Conservation (phyloP, 2,329 filamentous ascomycete species). For the Cladophialophora psammophila region DNA sequence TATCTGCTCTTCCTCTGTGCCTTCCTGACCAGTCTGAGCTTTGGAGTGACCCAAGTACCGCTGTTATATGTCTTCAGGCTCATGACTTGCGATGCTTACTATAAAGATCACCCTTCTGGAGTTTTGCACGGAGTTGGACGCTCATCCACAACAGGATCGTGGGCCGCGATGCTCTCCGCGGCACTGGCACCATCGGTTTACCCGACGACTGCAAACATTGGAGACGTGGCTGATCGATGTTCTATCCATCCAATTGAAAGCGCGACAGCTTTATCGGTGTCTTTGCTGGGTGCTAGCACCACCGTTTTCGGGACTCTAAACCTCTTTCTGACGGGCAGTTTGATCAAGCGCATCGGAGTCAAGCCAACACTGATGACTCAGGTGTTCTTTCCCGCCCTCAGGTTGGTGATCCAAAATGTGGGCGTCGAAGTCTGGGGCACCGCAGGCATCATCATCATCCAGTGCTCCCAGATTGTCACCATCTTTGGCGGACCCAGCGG, state of each 20-base stretch:
- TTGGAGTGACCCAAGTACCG: constrained; percentile 60
- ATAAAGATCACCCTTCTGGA: constrained; percentile 59
- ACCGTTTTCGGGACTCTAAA: constrained; percentile 73
- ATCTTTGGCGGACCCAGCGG: constrained; percentile 73
- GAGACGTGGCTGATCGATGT: constrained; percentile 61
- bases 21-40: constrained; percentile 65
- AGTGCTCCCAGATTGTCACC: constrained; percentile 71
- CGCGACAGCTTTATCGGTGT: constrained; percentile 67
- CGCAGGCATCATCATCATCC: constrained; percentile 71
- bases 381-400: constrained; percentile 69
- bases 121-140: constrained; percentile 1
- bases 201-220: neutral
- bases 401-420: constrained; percentile 69
- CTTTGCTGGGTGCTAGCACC: constrained; percentile 71
- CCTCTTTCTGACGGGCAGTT: constrained; percentile 71
- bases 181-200: constrained; percentile 35
- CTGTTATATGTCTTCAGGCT: constrained; percentile 71
- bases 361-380: constrained; percentile 68
- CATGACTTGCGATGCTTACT: constrained; percentile 76
- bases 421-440: constrained; percentile 69
- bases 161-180: constrained; percentile 16
- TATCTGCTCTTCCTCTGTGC: constrained; percentile 58
- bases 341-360: constrained; percentile 71
- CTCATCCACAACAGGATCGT: neutral
- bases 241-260: constrained; percentile 68